Evolutionary conservation across 2,329 filamentous ascomycete genomes (phyloP).

Genomic region (Pezicula neosporulosa): DNA sequence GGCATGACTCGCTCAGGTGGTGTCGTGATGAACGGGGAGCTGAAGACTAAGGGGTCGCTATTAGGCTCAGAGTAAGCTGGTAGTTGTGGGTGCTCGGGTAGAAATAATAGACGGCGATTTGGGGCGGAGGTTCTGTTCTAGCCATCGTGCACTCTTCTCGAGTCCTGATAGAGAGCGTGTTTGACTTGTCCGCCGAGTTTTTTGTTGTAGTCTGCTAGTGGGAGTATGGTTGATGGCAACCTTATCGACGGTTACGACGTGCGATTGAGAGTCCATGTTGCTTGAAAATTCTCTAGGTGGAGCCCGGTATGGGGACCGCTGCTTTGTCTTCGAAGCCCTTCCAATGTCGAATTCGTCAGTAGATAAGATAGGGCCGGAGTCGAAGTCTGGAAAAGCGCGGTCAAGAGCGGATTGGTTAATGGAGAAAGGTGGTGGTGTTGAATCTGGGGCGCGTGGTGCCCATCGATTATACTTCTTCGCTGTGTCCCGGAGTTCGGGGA

Average conservation of each 20-base stretch:
- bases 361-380: conserved; percentile 34
- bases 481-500: conserved; percentile 27
- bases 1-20: not conserved
- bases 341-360: conserved; percentile 55
- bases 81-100: not conserved
- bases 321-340: conserved; percentile 39
- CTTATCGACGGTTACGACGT: not conserved
- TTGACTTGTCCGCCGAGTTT: not conserved
- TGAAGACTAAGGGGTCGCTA: conserved; percentile 8
- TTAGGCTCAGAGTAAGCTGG: not conserved
- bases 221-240: not conserved
- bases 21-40: conserved; percentile 19
- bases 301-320: conserved; percentile 8
- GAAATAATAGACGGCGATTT: not conserved
- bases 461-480: conserved; percentile 29
- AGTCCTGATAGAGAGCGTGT: not conserved
- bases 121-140: not conserved
- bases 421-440: conserved; percentile 28
- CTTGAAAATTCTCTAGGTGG: not conserved
- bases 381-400: conserved; percentile 44
- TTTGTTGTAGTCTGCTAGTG: not conserved
- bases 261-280: not conserved
- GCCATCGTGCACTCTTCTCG: not conserved
- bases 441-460: conserved; percentile 19
- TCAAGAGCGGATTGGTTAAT: conserved; percentile 40